Conservation (phyloP, 2,329 filamentous ascomycete species). For the Ophidiomyces ophidiicola region DNA sequence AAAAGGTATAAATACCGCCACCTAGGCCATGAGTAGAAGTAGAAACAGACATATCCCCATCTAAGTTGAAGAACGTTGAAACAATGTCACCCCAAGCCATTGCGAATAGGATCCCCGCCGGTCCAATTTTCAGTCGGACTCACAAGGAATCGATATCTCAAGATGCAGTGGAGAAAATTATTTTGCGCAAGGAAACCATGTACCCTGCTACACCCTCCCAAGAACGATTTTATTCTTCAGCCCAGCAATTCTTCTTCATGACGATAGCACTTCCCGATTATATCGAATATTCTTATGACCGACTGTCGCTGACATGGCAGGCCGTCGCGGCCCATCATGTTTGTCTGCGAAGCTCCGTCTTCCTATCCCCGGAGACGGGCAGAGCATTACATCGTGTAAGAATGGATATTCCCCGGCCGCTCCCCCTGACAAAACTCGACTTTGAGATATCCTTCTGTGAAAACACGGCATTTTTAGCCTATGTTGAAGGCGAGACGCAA, state of each 20-base stretch:
- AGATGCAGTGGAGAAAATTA: background rate
- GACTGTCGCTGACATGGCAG: constrained; percentile 5
- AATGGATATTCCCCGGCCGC: background rate
- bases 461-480: constrained; percentile 1
- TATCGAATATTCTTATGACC: constrained; percentile 1
- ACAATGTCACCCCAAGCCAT: no score
- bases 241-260: background rate
- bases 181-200: background rate
- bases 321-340: constrained; percentile 7
- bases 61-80: no score
- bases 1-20: no score
- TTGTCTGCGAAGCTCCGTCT: constrained; percentile 2
- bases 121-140: background rate
- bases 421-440: background rate
- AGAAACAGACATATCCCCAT: no score
- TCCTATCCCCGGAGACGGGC: background rate
- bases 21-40: no score
- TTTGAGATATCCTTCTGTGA: background rate
- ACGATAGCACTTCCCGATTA: background rate
- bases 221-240: background rate
- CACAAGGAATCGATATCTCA: background rate
- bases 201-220: background rate
- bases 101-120: background rate
- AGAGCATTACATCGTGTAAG: background rate
- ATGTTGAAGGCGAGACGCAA: background rate